Evolutionary conservation across 495 filamentous ascomycete species (phyloP).

Genomic region (Daldinia grandis): DNA sequence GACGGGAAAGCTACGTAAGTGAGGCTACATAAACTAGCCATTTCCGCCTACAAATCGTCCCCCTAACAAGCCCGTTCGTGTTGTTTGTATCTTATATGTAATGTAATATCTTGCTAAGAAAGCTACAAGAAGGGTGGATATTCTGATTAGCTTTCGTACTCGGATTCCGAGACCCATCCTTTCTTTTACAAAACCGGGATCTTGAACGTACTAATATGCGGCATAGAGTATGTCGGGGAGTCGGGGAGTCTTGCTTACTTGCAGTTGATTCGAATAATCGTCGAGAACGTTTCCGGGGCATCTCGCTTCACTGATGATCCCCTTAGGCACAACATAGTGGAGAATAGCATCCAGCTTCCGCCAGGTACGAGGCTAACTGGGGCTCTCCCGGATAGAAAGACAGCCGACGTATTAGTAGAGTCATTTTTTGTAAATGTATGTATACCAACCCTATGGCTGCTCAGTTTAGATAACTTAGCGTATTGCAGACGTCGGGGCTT

Average conservation of each 20-base stretch:
- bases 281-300: slow-evolving; percentile 69
- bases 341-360: slow-evolving; percentile 63
- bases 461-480: slow-evolving; percentile 10
- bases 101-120: neutral
- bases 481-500: slow-evolving; percentile 62
- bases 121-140: neutral
- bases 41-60: neutral
- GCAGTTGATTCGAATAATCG: slow-evolving; percentile 75
- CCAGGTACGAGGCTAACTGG: slow-evolving; percentile 54
- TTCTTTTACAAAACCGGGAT: neutral
- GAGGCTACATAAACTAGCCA: neutral
- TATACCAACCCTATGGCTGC: slow-evolving; percentile 1
- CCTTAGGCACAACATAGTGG: slow-evolving; percentile 72
- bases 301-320: slow-evolving; percentile 76
- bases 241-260: slow-evolving; percentile 76
- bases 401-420: slow-evolving; percentile 62
- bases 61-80: neutral
- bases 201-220: slow-evolving; percentile 16
- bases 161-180: neutral
- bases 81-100: neutral
- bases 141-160: neutral
- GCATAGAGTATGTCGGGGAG: slow-evolving; percentile 72
- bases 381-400: slow-evolving; percentile 63
- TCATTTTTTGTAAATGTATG: slow-evolving; percentile 69
- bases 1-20: slow-evolving; percentile 65